Base-by-base conservation (phyloP, 1,139 yeast species). In the Geotrichum klebahnii region DNA sequence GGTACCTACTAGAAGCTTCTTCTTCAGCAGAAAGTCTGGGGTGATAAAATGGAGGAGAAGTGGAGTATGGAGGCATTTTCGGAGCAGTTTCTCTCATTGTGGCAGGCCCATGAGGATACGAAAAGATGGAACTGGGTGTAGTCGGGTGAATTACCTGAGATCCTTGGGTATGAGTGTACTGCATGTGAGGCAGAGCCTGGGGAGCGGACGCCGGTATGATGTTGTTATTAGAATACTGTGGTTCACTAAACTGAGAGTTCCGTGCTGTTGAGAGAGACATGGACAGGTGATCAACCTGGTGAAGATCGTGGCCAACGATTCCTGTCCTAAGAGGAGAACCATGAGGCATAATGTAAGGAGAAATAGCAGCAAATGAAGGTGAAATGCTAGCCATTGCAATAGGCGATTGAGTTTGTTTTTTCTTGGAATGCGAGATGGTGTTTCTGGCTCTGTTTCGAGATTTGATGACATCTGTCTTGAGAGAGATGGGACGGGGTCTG, bases 401-500 rank as follows among this genome's bases (percentile, higher is more conserved):
- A 33, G 52, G 55, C 40, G 50, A 45, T 26, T 56, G 56, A 20
- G 17, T 44, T 35, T 53, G 53, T 26, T 19, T 40, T 10, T 44
- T 44, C 20, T 44, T 48, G 12, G 36, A 6, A 12, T 48, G 47
- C 14, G 45, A 9, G 29, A 19, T 24, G 17, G 32, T 38, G 44
- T 53, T 57, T 23, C 62, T 51, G 44, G 55, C 83, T 62, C 97
- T 77, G 66, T 89, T 89, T 64, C 97, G 77, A 47, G 92, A 82
- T 68, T 89, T 88, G 66, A 89, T 89, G 22, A 92, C 90, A 67
- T 89, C 95, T 2, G 96, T 87, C 65, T 89, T 89, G 60, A 89
- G 72, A 37, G 92, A 82, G 53, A 88, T 88, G 9, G 97, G 97
- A 60, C 97, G 76, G 45, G 95, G 86, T 52, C 95, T 79, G 19